Evolutionary conservation across 1,284 basidiomycete genomes (phyloP).

Genomic region (Austropuccinia psidii): DNA sequence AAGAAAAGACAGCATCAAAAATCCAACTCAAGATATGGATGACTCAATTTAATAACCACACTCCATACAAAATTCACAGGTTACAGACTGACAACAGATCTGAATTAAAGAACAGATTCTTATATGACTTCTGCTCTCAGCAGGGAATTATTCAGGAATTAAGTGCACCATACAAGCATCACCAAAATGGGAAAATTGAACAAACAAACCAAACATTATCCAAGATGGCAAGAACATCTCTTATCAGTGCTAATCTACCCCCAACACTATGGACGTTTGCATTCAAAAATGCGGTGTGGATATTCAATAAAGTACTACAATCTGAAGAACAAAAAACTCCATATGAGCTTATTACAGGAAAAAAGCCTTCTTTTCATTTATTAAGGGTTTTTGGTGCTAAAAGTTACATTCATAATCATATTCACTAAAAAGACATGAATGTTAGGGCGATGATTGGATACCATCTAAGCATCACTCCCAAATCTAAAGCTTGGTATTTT

Average conservation of each 20-base stretch:
- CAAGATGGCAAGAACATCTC: neutral
- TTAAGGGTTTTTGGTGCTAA: neutral
- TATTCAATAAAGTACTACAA: neutral
- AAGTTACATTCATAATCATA: neutral
- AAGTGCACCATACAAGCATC: neutral
- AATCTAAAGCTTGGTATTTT: neutral
- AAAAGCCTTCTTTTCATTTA: neutral
- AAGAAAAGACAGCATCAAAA: neutral
- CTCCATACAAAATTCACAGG: neutral
- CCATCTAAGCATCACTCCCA: neutral
- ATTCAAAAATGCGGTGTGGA: neutral
- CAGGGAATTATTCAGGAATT: neutral
- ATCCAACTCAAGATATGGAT: neutral
- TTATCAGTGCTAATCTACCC: neutral
- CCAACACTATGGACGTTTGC: neutral
- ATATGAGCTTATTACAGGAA: too few relatives aligned
- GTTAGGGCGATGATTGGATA: neutral
- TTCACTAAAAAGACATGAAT: neutral
- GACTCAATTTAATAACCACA: neutral
- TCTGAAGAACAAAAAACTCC: neutral
- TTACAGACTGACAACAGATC: neutral
- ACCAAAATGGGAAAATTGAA: constrained; percentile 12
- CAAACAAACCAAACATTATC: neutral
- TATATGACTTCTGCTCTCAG: neutral
- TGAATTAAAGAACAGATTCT: neutral